Base-by-base conservation (phyloP, 1,284 basidiomycete species). In the Ceratobasidium sp. region DNA sequence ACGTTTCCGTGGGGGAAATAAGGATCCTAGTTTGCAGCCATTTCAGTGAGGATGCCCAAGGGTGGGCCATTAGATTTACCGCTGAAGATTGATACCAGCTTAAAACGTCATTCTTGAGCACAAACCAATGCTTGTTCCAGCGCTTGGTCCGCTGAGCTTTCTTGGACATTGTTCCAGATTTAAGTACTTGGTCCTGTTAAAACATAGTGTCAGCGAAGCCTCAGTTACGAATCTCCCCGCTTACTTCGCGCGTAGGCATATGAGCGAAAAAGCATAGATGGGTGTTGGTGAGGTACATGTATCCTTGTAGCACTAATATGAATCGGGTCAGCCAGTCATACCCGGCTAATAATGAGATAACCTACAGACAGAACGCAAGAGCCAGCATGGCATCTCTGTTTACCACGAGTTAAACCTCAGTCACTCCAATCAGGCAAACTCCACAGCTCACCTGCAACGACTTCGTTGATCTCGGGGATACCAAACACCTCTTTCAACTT, bases 261-360 rank as follows among this genome's bases (percentile, higher is more conserved):
- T 96, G 94, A 0, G 96, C 96, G 77, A 98, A 98, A 82, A 98
- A 99, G 80, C 96, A 98, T 29, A 98, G 79, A 76, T 96, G 92
- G 3, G 89, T 87, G 73, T 91, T 91, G 1, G 96, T 98, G 50
- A 98, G 82, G 78, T 96, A 99, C 86, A 98, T 92, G 77, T 96
- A 97, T 17, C 96, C 96, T 79, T 98, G 95, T 22, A 99, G 83
- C 74, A 98, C 92, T 94, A 72, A 5, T 15, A 34, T 25, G 47
- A 32, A 32, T 29, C 71, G 29, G 69, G 73, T 32, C 12, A 29
- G 17, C 42, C 22, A 32, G n/a, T 42, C 31, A 10, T 15, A 45
- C 40, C 29, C 13, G 25, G 7, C 45, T 22, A 20, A 45, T 17
- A 17, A 35, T 35, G 13, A 29, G 43, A 53, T 13, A 20, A 87